Evolutionary conservation across 1,284 basidiomycete genomes (phyloP), one percentile per base, ranked within the genome.

Genomic region (Flammula alnicola): DNA sequence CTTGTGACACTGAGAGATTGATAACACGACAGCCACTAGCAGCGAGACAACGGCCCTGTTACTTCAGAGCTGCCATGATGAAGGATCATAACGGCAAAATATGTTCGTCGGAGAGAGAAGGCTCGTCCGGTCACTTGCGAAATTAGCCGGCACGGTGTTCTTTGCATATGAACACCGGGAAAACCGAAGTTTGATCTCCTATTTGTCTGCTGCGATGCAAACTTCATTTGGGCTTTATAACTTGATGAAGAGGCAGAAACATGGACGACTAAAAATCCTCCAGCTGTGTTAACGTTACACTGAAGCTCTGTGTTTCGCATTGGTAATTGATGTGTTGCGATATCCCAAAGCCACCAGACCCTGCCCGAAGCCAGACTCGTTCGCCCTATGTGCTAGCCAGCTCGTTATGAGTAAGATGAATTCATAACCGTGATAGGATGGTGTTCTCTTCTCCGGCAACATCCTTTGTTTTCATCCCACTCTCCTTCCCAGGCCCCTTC

Each of bases 361-460:
- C 31, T 51, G 29, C 43, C n/a, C 40, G 47, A 46, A 47, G 35
- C 30, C 49, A 44, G n/a, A n/a, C 12, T 42, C 30, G 10, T 30
- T 26, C 46, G 41, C 23, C 39, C n/a, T n/a, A n/a, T n/a, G 47
- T 43, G 41, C 36, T 40, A 46, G 36, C 40, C 27, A 20, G 25
- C 16, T 52, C 39, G 43, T 32, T 37, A 50, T 27, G 44, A 39
- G 40, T 54, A 52, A 43, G 44, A 27, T 27, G 30, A 45, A n/a
- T 49, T 65, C 59, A 66, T 53, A 64, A 57, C 50, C 62, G 61
- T 47, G 63, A 54, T 48, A 61, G 35, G 38, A 52, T 46, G 23
- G 44, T 22, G 48, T 44, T 47, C 47, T 51, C 56, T 52, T 50
- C 52, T 52, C 44, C 47, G 39, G 41, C 33, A 47, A 14, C 41